A percentile compares a stretch with the other conserved stretches of the same genome.
Evolutionary conservation across 352 stramenopile genomes (phyloP).

Genomic region (Phytopythium oedochilum): DNA sequence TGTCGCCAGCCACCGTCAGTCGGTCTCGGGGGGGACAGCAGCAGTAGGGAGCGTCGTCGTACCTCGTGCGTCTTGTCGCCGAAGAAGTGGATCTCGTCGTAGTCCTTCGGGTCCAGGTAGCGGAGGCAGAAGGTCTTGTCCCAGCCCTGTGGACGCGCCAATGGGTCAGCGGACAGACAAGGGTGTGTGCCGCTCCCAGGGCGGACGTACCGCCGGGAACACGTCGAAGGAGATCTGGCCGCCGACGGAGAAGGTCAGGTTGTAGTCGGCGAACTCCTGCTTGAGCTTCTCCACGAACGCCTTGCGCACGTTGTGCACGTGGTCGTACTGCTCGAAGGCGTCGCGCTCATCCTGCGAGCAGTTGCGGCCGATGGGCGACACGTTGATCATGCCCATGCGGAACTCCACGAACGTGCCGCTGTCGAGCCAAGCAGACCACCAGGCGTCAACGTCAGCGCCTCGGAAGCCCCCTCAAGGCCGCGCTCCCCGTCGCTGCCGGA

Average conservation of each 20-base stretch:
- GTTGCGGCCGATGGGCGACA: slow-evolving; percentile 98
- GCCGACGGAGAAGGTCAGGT: slow-evolving; percentile 98
- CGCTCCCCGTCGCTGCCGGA: too few species aligned
- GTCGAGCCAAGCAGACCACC: background rate
- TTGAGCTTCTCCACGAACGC: slow-evolving; percentile 96
- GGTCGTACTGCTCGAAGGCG: slow-evolving; percentile 97
- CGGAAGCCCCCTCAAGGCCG: too few species aligned
- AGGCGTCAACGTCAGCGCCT: background rate
- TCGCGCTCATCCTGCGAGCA: slow-evolving; percentile 98
- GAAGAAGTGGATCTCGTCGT: slow-evolving; percentile 99
- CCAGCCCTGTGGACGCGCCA: slow-evolving; percentile 81
- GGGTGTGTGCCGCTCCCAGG: background rate
- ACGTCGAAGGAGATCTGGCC: slow-evolving; percentile 99
- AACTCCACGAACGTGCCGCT: slow-evolving; percentile 99
- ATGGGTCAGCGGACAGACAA: background rate
- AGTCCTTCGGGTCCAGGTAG: slow-evolving; percentile 92
- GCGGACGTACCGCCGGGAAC: slow-evolving; percentile 80
- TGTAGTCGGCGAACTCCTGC: slow-evolving; percentile 92
- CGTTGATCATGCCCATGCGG: slow-evolving; percentile 99
- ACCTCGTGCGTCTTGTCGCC: slow-evolving; percentile 98
- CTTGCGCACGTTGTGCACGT: slow-evolving; percentile 91
- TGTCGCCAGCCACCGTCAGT: background rate
- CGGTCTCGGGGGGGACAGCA: background rate
- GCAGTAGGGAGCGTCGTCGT: background rate
- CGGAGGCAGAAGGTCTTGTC: slow-evolving; percentile 99